Evolutionary conservation across 345 rosid genomes (phyloP), one percentile per base, ranked within the genome.

Genomic region (Moricandia arvensis): DNA sequence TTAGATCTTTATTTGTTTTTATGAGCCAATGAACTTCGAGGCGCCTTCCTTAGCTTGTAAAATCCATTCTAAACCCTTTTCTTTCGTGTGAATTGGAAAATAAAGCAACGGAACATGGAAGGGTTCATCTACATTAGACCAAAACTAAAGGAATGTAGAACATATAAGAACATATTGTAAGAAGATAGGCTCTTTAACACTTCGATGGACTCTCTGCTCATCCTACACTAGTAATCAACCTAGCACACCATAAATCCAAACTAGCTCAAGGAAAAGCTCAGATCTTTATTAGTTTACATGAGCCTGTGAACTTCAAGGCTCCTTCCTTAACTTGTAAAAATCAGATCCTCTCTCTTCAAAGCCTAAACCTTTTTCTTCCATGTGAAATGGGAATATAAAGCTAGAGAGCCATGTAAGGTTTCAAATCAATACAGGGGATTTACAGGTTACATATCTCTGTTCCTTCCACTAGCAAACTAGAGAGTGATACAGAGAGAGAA

Each of bases 221-320:
- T 38, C 55, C 67, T 12, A 17, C 51, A 29, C 31, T 43, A 13
- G 17, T 11, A 16, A 10, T 47, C 41, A 10, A 35, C 21, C 17
- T 13, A 45, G 8, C 17, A 49, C 6, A 8, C 27, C 5, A 27
- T 53, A 21, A 21, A 18, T 12, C 18, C 58, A 21, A 21, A 21
- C 64, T 12, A 65, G 29, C 71, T 51, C 61, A 7, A 49, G 27
- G 21, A 18, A 0, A 72, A 62, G 68, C 26, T 37, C 59, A 65
- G 26, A 74, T 65, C 45, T 74, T 64, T 38, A 37, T 34, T 49
- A 6, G 16, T 33, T 47, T 54, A 33, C 12, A 8, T 33, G 59
- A 15, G 41, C 15, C 31, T 26, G 2, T 38, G 18, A 21, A 41
- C 51, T 41, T n/a, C 1, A 13, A 12, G 49, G 47, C n/a, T 10